phyloP scores from a whole-genome alignment of 139 green algal genomes.

The Diplosphaera chodatii region DNA sequence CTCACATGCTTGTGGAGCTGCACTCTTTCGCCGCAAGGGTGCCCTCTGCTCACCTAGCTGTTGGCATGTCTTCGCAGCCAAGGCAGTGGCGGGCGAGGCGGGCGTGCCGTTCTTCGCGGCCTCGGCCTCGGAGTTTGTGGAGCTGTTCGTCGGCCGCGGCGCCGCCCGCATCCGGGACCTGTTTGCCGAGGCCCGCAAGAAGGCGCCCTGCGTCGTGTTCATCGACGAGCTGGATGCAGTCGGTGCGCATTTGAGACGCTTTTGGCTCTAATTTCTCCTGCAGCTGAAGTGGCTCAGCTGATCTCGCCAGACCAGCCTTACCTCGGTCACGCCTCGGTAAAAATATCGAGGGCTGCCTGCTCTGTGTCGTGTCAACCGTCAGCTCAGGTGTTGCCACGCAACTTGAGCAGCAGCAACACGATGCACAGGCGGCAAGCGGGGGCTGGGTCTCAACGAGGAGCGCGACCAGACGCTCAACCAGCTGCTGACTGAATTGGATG shows the following conservation, averaged over 20 bases:
- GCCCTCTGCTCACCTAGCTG: too few relatives aligned
- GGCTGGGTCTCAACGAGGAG: slow-evolving; percentile 91
- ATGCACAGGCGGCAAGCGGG: slow-evolving; percentile 49
- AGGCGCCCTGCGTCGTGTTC: slow-evolving; percentile 87
- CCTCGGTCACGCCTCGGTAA: too few relatives aligned
- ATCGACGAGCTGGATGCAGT: slow-evolving; percentile 66
- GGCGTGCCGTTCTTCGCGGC: slow-evolving; percentile 88
- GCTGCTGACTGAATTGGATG: slow-evolving; percentile 90
- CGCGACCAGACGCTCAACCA: slow-evolving; percentile 90
- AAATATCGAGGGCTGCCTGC: too few relatives aligned
- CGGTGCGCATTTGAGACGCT: too few relatives aligned
- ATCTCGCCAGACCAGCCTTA: too few relatives aligned
- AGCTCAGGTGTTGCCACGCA: too few relatives aligned
- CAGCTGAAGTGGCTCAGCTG: too few relatives aligned
- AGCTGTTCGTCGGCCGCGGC: slow-evolving; percentile 96
- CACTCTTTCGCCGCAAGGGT: too few relatives aligned
- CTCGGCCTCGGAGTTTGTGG: slow-evolving; percentile 94
- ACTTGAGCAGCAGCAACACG: too few relatives aligned
- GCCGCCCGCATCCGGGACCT: slow-evolving; percentile 83
- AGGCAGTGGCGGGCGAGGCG: slow-evolving; percentile 85
- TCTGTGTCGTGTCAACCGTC: too few relatives aligned
- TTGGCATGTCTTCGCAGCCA: slow-evolving; percentile 43
- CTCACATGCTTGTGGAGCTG: too few relatives aligned
- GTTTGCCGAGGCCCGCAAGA: slow-evolving; percentile 88
- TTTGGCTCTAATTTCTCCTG: too few relatives aligned